Evolutionary conservation across 129 eudicot species (phyloP).

Genomic region (Logfia minima): DNA sequence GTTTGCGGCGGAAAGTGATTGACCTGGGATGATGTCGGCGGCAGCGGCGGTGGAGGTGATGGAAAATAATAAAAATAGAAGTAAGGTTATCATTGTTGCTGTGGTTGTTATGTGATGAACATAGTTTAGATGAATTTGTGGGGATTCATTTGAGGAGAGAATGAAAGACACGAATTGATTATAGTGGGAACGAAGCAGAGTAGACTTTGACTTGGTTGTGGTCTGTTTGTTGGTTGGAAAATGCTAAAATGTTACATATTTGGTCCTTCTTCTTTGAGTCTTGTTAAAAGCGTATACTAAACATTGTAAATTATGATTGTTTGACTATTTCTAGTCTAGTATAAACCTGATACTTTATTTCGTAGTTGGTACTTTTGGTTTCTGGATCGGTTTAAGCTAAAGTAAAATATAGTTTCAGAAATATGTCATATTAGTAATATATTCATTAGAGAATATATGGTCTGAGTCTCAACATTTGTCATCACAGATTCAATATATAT

Average conservation of each 20-base stretch:
- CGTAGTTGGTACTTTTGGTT: no score
- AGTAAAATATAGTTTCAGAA: no score
- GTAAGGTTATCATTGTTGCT: constrained; percentile 5
- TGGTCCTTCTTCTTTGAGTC: not conserved
- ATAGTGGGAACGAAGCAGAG: constrained; percentile 11
- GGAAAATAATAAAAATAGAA: not conserved
- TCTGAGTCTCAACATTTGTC: no score
- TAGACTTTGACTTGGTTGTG: constrained; percentile 19
- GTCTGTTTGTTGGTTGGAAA: not conserved
- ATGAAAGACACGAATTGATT: not conserved
- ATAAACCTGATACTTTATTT: no score
- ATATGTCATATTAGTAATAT: no score
- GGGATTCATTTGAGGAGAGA: not conserved
- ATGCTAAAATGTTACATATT: not conserved
- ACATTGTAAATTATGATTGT: no score
- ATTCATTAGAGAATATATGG: no score
- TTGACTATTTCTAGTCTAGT: no score
- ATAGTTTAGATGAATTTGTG: constrained; percentile 7
- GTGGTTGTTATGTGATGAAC: not conserved
- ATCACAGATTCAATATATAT: no score
- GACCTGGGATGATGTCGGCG: constrained; percentile 44
- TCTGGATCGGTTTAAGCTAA: no score
- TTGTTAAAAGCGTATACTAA: not conserved
- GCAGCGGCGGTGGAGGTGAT: constrained; percentile 21
- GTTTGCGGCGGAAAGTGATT: constrained; percentile 54